Evolutionary conservation across 148 eudicot genomes (phyloP).

Genomic region (Camellia lanceoleosa): DNA sequence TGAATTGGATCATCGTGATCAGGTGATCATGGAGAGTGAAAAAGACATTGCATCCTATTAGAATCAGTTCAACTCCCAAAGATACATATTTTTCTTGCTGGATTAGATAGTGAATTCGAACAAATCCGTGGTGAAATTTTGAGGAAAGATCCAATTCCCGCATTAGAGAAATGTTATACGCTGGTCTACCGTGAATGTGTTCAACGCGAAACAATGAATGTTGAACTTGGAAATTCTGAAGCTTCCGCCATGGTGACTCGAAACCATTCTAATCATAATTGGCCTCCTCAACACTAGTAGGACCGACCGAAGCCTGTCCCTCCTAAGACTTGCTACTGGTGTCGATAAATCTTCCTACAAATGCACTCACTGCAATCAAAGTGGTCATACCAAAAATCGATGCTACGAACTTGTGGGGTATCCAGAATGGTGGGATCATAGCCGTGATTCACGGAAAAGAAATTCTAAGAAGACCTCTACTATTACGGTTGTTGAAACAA

Average conservation of each 20-base stretch:
- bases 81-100: background rate
- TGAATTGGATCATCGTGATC: background rate
- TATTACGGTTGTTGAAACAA: background rate
- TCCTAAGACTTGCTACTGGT: background rate
- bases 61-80: background rate
- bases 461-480: background rate
- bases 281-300: background rate
- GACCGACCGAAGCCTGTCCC: background rate
- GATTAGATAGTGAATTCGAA: background rate
- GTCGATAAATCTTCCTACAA: background rate
- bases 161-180: background rate
- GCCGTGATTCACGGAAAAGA: background rate
- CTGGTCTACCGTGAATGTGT: background rate
- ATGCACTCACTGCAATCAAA: slow-evolving; percentile 8
- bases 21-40: background rate
- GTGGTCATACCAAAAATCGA: slow-evolving; percentile 1
- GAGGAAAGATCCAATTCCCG: background rate
- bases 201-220: background rate
- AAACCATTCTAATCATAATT: background rate
- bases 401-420: background rate
- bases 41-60: background rate
- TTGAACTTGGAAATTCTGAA: background rate
- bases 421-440: too few relatives aligned
- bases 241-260: background rate
- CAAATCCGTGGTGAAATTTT: background rate